Base-by-base conservation (phyloP, 169 alveolate species). In the Babesia divergens region DNA sequence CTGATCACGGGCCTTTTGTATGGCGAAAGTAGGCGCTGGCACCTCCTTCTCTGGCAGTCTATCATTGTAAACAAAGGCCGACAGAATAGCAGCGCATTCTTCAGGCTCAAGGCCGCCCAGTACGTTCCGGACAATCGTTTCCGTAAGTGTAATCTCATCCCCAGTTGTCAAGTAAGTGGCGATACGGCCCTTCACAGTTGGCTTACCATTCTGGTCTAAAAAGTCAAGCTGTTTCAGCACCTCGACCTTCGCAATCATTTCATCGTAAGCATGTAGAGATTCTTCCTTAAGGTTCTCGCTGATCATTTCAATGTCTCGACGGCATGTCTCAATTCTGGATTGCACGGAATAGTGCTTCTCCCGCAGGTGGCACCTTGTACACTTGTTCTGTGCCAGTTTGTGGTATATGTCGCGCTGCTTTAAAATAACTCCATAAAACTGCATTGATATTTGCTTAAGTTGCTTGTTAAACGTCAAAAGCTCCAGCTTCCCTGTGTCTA, bases 71-170 rank as follows among this genome's bases (percentile, higher is more conserved):
- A 88, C 84, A 60, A 88, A 88, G 40, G 91, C 89, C 1, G 93
- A 88, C 31, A 88, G 76, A 6, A 88, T 84, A 18, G 93, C 93
- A 18, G 93, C 93, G 35, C 89, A 84, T 74, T 88, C 93, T 22
- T 71, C 84, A 3, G 93, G 93, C 66, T 79, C 80, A 53, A 88
- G 65, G 14, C 75, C 84, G 44, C 49, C 59, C 29, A 88, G 69
- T 38, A 84, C 54, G 55, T 86, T 86, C 60, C 82, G 90, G n/a
- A 85, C 59, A 38, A 91, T 74, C 47, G 84, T 75, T 54, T 90
- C 93, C 49, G 94, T 87, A 31, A 91, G 89, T 18, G 95, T 91
- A 44, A 91, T 82, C 76, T 91, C 95, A 59, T 91, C 95, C n/a
- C 90, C 85, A 51, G 93, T 56, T 7, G 93, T 88, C 54, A 91